Base-by-base conservation (phyloP, 208 protist genomes). In the Crithidia bombi region DNA sequence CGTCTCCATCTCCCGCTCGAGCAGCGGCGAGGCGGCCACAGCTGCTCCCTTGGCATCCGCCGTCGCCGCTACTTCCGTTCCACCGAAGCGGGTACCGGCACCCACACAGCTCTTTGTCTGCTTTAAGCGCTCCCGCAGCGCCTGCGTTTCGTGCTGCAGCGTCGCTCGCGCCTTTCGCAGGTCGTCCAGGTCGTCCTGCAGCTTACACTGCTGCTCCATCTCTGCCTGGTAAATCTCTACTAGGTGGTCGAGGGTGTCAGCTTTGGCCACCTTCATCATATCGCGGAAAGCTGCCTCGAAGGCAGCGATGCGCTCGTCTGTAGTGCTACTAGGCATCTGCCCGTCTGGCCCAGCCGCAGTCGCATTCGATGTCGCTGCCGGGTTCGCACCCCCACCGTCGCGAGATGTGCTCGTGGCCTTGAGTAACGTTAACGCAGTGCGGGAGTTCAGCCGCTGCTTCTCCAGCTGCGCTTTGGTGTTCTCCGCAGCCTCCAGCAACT, bases 221-320 rank as follows among this genome's bases (percentile, higher is more conserved):
- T 94, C 81, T 50, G 59, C 47, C 12, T 86, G 72, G 44, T 89
- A 86, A 10, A 75, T 79, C 3, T 28, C 36, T 5, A 89, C 63
- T 26, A 94, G 69, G 15, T 65, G 68, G 10, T 84, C 79, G 21
- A 85, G 50, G 0, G 65, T 73, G 23, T 35, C 35, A 3, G 90
- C 87, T 41, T 93, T 84, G 0, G 96, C 97, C 14, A 87, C 83
- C 32, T 87, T 89, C 78, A 98, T 91, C 75, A 98, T 97, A 47
- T 83, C 81, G 9, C 83, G 82, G 73, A 98, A 97, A 11, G 89
- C 86, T 36, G 92, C 82, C 49, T 98, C 94, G 66, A 90, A 96
- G 12, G 81, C 83, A 19, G 71, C 72, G 25, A 96, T 55, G 28
- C 85, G 79, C 69, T 95, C 81, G 59, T 95, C 81, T 17, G 68